Evolutionary conservation across 345 rosid genomes (phyloP), one percentile per base, ranked within the genome.

Genomic region (Stellera chamaejasme): DNA sequence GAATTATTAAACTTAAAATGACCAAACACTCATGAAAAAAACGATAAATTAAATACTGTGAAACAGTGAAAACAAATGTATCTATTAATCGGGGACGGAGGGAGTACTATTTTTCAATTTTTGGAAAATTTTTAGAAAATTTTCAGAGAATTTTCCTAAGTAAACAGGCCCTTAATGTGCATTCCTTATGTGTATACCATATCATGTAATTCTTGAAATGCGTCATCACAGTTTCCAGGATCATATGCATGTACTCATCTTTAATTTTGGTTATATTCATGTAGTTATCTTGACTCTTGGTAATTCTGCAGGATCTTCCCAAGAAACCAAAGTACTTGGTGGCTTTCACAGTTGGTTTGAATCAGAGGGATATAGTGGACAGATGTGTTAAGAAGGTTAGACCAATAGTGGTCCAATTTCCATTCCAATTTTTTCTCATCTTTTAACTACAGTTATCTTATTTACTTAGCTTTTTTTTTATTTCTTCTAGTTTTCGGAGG

Each of bases 331-430:
- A 79, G 63, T 88, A 91, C 72, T 81, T 91, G 32, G 76, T 85
- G 13, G 79, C 96, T 23, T 83, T 91, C 66, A 88, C 98, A 1
- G 98, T 88, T 63, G 98, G 98, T 56, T 60, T 79, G 58, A 75
- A 72, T 59, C 98, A 91, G 69, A 80, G 79, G 68, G 55, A 72
- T 49, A 83, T 85, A 55, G 80, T 91, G 15, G 64, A 91, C 61
- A 66, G 77, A 55, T 85, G 82, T 73, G 76, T 91, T 75, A 80
- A 78, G 73, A 91, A 91, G 96, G 98, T 91, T 61, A 42, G 53
- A 32, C 25, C 48, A 48, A 47, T 54, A 13, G 50, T 36, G 27
- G 23, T 19, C 23, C 23, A 19, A 19, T 19, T 19, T 19, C 51
- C n/a, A 13, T 53, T 26, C 43, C 57, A 50, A 2, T 23, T 43